Conservation (phyloP, 495 filamentous ascomycete genomes). For the Talaromyces borbonicus region DNA sequence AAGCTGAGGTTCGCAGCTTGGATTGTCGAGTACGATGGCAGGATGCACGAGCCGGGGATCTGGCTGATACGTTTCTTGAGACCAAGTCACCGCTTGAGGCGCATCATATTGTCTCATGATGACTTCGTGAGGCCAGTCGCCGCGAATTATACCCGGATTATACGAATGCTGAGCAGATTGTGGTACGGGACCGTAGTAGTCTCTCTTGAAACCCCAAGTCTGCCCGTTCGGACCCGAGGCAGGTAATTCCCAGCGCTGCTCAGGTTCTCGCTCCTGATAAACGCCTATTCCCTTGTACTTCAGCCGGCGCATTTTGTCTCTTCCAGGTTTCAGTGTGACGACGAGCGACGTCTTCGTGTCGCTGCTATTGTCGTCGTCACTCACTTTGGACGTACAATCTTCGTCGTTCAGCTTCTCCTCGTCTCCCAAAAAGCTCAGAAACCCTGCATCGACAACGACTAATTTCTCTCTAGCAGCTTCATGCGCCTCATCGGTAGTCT, state of each 20-base stretch:
- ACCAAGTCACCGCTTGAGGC: constrained; percentile 6
- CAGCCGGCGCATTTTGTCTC: not conserved
- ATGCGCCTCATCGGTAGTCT: constrained; percentile 1
- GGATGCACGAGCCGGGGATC: constrained; percentile 7
- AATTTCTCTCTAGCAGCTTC: not conserved
- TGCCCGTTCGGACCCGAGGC: not conserved
- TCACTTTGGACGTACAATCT: not conserved
- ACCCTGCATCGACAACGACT: not conserved
- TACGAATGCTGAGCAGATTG: not conserved
- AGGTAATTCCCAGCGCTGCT: constrained; percentile 6
- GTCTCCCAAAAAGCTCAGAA: not conserved
- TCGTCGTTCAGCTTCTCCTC: not conserved
- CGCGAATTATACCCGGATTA: constrained; percentile 4
- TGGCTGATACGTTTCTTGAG: constrained; percentile 4
- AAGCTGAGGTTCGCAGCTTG: constrained; percentile 1
- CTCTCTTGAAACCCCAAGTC: constrained; percentile 5
- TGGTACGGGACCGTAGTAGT: constrained; percentile 6
- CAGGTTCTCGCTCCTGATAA: constrained; percentile 4
- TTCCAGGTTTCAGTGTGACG: constrained; percentile 2
- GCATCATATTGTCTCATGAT: constrained; percentile 5
- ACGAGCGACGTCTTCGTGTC: not conserved
- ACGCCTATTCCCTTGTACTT: constrained; percentile 6
- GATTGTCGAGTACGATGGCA: not conserved
- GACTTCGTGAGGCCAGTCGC: constrained; percentile 4
- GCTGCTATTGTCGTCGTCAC: not conserved